Evolutionary conservation across 192 early-diverging fungal species (phyloP).

Genomic region (Geranomyces variabilis): DNA sequence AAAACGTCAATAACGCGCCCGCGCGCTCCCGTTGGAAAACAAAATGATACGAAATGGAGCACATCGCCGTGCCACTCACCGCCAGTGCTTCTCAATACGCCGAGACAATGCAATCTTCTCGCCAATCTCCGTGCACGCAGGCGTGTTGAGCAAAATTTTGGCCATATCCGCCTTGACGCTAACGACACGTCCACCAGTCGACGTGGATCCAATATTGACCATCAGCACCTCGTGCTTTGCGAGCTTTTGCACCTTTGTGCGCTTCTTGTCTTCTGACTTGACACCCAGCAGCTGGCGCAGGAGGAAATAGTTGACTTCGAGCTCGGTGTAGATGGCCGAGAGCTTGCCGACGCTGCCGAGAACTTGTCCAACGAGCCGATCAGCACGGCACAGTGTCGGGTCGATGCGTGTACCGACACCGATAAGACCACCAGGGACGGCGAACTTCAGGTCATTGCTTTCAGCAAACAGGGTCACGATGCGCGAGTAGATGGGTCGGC

Average conservation of each 20-base stretch:
- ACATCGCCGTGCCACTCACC: conserved; percentile 61
- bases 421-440: conserved; percentile 99
- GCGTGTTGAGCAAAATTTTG: conserved; percentile 86
- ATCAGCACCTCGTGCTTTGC: conserved; percentile 90
- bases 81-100: conserved; percentile 98
- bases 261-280: conserved; percentile 97
- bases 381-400: conserved; percentile 93
- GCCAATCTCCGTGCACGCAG: conserved; percentile 92
- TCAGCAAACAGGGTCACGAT: conserved; percentile 90
- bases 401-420: conserved; percentile 96
- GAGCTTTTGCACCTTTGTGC: conserved; percentile 93
- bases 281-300: conserved; percentile 95
- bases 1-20: conserved; percentile 5
- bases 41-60: not conserved
- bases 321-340: conserved; percentile 90
- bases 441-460: conserved; percentile 89
- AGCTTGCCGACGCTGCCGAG: conserved; percentile 89
- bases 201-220: conserved; percentile 96
- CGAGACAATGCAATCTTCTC: conserved; percentile 96
- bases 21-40: too few species aligned
- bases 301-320: conserved; percentile 97
- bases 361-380: conserved; percentile 95
- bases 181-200: conserved; percentile 92
- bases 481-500: conserved; percentile 85
- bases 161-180: conserved; percentile 94